phyloP scores from a whole-genome alignment of 768 basidiomycete genomes.

The Paxillus involutus region DNA sequence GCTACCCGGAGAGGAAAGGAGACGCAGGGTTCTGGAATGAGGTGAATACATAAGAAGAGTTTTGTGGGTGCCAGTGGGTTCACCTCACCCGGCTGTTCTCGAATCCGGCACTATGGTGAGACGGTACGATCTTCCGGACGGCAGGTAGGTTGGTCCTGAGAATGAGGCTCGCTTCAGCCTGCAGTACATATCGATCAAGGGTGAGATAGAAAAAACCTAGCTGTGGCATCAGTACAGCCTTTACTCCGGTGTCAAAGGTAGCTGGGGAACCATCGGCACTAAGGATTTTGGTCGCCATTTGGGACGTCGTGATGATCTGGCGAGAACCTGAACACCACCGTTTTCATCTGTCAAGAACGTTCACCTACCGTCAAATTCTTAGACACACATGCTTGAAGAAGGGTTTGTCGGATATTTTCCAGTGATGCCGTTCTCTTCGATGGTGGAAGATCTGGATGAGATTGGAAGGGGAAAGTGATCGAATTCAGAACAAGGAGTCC shows the following conservation, averaged over 20 bases:
- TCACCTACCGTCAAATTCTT: constrained; percentile 49
- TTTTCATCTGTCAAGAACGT: neutral
- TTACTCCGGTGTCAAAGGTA: constrained; percentile 62
- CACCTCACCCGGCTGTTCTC: constrained; percentile 40
- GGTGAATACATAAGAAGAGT: constrained; percentile 10
- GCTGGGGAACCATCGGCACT: constrained; percentile 63
- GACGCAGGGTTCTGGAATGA: constrained; percentile 36
- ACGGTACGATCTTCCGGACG: constrained; percentile 43
- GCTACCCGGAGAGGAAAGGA: constrained; percentile 37
- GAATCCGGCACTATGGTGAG: constrained; percentile 41
- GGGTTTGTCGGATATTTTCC: constrained; percentile 50
- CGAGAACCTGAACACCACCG: constrained; percentile 5
- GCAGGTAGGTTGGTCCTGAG: constrained; percentile 40
- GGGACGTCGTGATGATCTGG: constrained; percentile 61
- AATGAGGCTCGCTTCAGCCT: constrained; percentile 5
- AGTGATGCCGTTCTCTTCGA: constrained; percentile 44
- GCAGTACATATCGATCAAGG: constrained; percentile 4
- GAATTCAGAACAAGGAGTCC: constrained; percentile 66
- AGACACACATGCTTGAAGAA: constrained; percentile 49
- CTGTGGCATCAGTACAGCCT: constrained; percentile 64
- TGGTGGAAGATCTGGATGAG: constrained; percentile 36
- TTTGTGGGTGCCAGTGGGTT: constrained; percentile 17
- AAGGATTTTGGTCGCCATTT: constrained; percentile 68
- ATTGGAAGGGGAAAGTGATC: constrained; percentile 67
- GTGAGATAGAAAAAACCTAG: constrained; percentile 43